Conservation (phyloP, 75 land plant genomes). For the Chamaecyparis obtusa region DNA sequence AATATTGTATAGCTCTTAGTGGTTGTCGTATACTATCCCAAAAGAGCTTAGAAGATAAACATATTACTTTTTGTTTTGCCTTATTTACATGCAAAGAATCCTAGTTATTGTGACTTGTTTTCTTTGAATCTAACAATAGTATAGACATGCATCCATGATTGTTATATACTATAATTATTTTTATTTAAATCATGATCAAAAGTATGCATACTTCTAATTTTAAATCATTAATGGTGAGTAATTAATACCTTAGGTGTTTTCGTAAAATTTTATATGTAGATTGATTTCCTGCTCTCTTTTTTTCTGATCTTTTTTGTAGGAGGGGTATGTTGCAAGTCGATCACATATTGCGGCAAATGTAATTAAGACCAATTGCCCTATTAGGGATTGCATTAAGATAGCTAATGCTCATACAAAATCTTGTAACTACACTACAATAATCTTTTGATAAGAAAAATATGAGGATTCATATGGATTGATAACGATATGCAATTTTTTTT, state of each 20-base stretch:
- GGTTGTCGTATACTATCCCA: not conserved
- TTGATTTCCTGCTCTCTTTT: not conserved
- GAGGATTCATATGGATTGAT: not conserved
- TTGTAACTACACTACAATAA: not conserved
- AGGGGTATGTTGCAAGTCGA: slow-evolving; percentile 70
- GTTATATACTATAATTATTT: not conserved
- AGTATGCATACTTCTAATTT: not conserved
- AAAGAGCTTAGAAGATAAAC: not conserved
- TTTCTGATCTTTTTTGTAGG: slow-evolving; percentile 30
- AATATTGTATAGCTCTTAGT: not conserved
- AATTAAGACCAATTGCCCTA: slow-evolving; percentile 71
- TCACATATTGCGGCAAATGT: slow-evolving; percentile 72
- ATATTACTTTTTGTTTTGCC: not conserved
- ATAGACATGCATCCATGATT: not conserved
- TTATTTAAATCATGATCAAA: not conserved
- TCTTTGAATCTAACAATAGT: no score
- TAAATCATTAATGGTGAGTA: not conserved
- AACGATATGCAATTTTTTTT: not conserved
- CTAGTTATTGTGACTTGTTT: not conserved
- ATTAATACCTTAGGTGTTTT: not conserved
- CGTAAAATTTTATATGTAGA: not conserved
- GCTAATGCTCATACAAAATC: slow-evolving; percentile 11
- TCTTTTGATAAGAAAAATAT: not conserved
- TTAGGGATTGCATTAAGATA: slow-evolving; percentile 50
- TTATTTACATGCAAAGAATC: no score